phyloP scores from a whole-genome alignment of 1,139 yeast genomes.

The Yamadazyma blattariae region DNA sequence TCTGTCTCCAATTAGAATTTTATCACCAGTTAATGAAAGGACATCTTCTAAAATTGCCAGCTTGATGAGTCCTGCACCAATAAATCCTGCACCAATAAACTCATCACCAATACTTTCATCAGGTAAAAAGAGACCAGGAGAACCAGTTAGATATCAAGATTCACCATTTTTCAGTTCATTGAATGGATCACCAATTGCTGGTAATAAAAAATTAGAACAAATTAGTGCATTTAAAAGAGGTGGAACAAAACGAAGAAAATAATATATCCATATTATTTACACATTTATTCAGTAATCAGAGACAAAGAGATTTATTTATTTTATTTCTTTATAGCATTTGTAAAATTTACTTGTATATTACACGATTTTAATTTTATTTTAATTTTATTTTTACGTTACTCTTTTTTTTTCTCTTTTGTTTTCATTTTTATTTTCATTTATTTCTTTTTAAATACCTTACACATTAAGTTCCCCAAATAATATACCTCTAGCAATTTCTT shows the following conservation, averaged over 20 bases:
- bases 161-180: constrained; percentile 32
- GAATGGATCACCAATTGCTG: constrained; percentile 21
- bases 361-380: constrained; percentile 11
- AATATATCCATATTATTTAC: neutral
- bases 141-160: constrained; percentile 27
- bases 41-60: neutral
- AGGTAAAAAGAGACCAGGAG: constrained; percentile 27
- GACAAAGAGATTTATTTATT: neutral
- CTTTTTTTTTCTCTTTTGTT: too few relatives aligned
- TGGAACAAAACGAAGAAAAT: constrained; percentile 4
- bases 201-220: neutral
- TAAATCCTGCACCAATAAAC: constrained; percentile 7
- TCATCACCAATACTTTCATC: constrained; percentile 19
- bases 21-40: constrained; percentile 7
- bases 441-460: too few relatives aligned
- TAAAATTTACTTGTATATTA: neutral
- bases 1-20: constrained; percentile 6
- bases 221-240: constrained; percentile 6
- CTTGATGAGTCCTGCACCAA: constrained; percentile 6
- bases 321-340: neutral
- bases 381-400: too few relatives aligned
- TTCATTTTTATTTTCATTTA: too few relatives aligned
- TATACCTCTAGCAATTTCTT: constrained; percentile 62
- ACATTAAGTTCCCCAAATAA: constrained; percentile 66
- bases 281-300: too few relatives aligned